phyloP scores from a whole-genome alignment of 345 rosid genomes.

The Rhodamnia rubescens region DNA sequence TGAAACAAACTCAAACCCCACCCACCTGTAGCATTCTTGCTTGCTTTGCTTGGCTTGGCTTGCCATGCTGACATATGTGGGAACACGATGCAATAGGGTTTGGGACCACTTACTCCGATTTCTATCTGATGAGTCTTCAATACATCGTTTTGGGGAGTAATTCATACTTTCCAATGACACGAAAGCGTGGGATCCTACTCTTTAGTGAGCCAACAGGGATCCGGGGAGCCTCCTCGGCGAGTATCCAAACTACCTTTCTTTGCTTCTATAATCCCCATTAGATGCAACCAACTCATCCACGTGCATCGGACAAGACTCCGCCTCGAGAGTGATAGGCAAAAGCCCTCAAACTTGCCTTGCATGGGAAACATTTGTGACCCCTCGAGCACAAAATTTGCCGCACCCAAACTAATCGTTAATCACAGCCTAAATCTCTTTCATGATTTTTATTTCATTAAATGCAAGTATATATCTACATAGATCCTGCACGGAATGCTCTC shows the following conservation, averaged over 20 bases:
- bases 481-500: background rate
- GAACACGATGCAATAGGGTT: background rate
- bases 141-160: background rate
- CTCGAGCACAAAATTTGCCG: background rate
- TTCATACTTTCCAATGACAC: too few relatives aligned
- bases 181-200: too few relatives aligned
- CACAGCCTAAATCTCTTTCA: background rate
- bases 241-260: background rate
- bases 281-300: background rate
- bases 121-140: background rate
- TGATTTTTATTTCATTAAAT: background rate
- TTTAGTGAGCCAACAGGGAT: accelerated
- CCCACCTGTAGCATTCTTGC: background rate
- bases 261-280: background rate
- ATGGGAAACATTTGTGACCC: background rate
- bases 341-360: background rate
- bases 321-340: background rate
- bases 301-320: background rate
- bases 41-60: background rate
- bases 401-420: background rate
- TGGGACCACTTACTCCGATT: background rate
- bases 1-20: background rate
- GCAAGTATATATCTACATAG: background rate
- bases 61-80: background rate
- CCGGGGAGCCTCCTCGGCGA: too few relatives aligned